Base-by-base conservation (phyloP, 1,139 yeast genomes). In the Kodamaea alishanica region DNA sequence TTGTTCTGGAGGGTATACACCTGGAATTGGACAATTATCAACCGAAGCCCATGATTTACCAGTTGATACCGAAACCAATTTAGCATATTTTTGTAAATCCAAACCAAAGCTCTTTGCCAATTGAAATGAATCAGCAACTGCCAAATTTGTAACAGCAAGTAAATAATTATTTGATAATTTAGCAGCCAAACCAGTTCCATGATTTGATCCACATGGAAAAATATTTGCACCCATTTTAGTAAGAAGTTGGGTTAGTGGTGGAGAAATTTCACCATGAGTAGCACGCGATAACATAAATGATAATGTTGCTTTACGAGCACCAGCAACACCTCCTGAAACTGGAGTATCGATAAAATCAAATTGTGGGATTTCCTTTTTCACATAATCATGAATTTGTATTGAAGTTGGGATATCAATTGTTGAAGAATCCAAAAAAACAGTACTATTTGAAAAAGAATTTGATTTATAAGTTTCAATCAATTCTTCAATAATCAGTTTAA, bases 1-100 rank as follows among this genome's bases (percentile, higher is more conserved):
- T 37, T 50, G 50, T 34, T 68, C 75, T 10, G 63, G 50, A 3
- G 78, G 73, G 43, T 70, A 69, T 7, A 71, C 73, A 4, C 77
- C 79, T 0, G 75, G 71, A 33, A 78, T 79, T 2, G 84, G 84
- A 54, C 78, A 75, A 55, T 78, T 78, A 50, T 73, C 79, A 29
- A 73, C 79, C 2, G 79, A 66, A 11, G 82, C 79, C 84, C 84
- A 78, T 10, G 77, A 65, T 49, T 76, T 72, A 29, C 83, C 84
- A 6, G 82, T 74, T n/a, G 80, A 73, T 2, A 75, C 76, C 28
- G 79, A 61, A 23, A 78, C 79, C 44, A 78, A 65, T 40, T 73
- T 68, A 22, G 81, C 75, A 50, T 75, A 76, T 40, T 67, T 61
- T 33, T 66, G 55, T 51, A 75, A 60, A 53, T 77, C 70, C 43